Conservation (phyloP, 2,329 filamentous ascomycete genomes). For the Penicillium nordicum region DNA sequence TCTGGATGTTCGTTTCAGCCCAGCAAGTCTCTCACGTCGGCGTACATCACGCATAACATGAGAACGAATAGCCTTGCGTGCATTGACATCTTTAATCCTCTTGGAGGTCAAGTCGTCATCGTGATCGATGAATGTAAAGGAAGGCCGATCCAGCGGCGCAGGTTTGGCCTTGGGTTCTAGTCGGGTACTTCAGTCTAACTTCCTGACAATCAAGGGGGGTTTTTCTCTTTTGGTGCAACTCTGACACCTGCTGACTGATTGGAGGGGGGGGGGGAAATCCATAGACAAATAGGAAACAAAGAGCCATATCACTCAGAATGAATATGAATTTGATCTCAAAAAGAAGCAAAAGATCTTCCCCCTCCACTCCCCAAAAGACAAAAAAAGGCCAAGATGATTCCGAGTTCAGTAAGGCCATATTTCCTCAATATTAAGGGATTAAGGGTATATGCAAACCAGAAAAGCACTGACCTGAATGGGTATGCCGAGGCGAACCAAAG, state of each 20-base stretch:
- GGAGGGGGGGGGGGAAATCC: neutral
- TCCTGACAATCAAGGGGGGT: neutral
- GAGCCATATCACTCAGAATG: neutral
- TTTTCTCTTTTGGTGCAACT: neutral
- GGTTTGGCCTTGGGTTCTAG: constrained; percentile 22
- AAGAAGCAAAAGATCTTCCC: neutral
- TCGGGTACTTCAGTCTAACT: neutral
- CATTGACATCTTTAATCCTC: constrained; percentile 38
- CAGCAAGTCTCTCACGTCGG: constrained; percentile 39
- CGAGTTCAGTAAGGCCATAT: neutral
- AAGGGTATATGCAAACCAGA: neutral
- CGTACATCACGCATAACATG: constrained; percentile 46
- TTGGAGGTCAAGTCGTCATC: constrained; percentile 40
- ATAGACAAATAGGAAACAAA: constrained; percentile 7
- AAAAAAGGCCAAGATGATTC: neutral
- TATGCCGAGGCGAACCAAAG: constrained; percentile 16
- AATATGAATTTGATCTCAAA: neutral
- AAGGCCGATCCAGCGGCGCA: constrained; percentile 27
- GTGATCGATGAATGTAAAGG: constrained; percentile 43
- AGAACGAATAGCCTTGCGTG: constrained; percentile 41
- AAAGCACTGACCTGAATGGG: constrained; percentile 28
- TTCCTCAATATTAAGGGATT: neutral
- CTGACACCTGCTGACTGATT: neutral
- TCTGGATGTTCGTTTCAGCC: constrained; percentile 35
- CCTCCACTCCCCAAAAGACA: too few relatives aligned